phyloP scores from a whole-genome alignment of 2,329 filamentous ascomycete species.

The Colletotrichum incanum region DNA sequence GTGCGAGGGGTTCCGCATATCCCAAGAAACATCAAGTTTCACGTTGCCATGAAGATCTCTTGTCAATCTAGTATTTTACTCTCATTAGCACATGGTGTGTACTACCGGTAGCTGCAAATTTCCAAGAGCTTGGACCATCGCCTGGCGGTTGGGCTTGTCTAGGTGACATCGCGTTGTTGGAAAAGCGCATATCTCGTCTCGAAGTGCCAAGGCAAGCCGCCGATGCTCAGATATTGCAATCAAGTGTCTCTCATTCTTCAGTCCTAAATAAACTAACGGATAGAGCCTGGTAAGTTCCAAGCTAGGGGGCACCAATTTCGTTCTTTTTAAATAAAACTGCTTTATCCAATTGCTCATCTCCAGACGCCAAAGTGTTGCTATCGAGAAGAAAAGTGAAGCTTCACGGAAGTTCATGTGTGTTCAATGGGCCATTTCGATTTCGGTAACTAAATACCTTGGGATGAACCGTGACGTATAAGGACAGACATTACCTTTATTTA shows the following conservation, averaged over 20 bases:
- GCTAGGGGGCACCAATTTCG: background rate
- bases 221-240: background rate
- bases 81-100: background rate
- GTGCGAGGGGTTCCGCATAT: background rate
- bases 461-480: too few relatives aligned
- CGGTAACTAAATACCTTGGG: too few relatives aligned
- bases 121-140: slow-evolving; percentile 46
- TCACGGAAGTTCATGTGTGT: too few relatives aligned
- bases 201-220: background rate
- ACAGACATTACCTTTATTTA: too few relatives aligned
- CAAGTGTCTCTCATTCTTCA: background rate
- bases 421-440: too few relatives aligned
- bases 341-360: background rate
- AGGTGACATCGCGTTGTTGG: slow-evolving; percentile 16
- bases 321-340: background rate
- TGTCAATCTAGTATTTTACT: background rate
- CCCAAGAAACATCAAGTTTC: slow-evolving; percentile 20
- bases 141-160: background rate
- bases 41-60: background rate
- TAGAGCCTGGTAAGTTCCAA: background rate
- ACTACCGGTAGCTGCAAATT: background rate
- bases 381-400: too few relatives aligned
- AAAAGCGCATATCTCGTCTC: slow-evolving; percentile 22
- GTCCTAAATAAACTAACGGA: background rate
- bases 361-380: background rate